A percentile compares a stretch with the other conserved stretches of the same genome.
Conservation (phyloP, 495 filamentous ascomycete species). For the Xanthoparmelia taractica region DNA sequence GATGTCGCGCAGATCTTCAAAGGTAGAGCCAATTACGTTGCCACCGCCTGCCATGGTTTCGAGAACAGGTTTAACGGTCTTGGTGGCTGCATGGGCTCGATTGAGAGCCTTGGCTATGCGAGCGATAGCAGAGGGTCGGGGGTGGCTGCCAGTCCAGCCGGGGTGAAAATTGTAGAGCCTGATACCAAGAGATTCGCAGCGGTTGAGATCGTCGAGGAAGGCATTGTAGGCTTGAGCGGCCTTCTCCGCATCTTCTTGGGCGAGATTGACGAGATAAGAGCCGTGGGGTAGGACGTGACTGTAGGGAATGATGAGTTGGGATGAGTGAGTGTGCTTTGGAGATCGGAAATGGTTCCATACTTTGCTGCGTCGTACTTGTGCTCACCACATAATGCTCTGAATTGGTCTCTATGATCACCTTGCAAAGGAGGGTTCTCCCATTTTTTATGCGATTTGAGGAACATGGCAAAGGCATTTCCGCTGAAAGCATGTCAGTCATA, state of each 20-base stretch:
- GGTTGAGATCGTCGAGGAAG: constrained; percentile 81
- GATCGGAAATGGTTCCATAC: constrained; percentile 29
- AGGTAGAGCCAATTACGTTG: constrained; percentile 76
- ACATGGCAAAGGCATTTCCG: constrained; percentile 86
- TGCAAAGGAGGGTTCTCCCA: constrained; percentile 80
- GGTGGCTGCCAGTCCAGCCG: constrained; percentile 61
- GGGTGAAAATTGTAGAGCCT: constrained; percentile 96
- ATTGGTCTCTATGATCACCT: constrained; percentile 56
- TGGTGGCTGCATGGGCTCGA: constrained; percentile 66
- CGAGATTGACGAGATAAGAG: constrained; percentile 93
- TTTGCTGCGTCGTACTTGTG: constrained; percentile 63
- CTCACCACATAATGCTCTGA: constrained; percentile 55
- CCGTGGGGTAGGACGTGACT: constrained; percentile 81
- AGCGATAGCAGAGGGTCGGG: constrained; percentile 59
- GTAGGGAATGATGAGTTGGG: neutral
- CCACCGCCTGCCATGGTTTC: constrained; percentile 93
- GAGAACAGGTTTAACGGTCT: constrained; percentile 68
- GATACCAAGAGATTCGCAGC: constrained; percentile 86
- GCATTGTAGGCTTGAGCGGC: constrained; percentile 77
- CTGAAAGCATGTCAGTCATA: constrained; percentile 31
- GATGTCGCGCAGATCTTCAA: constrained; percentile 78
- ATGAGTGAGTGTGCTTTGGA: constrained; percentile 3
- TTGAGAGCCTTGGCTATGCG: constrained; percentile 76
- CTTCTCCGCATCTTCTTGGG: constrained; percentile 68
- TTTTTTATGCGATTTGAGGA: constrained; percentile 91